These are phyloP conservation scores for Westerdykella sp. DNA, from an alignment of 2,329 filamentous ascomycete species.

Conservation along the genomic window DNA sequence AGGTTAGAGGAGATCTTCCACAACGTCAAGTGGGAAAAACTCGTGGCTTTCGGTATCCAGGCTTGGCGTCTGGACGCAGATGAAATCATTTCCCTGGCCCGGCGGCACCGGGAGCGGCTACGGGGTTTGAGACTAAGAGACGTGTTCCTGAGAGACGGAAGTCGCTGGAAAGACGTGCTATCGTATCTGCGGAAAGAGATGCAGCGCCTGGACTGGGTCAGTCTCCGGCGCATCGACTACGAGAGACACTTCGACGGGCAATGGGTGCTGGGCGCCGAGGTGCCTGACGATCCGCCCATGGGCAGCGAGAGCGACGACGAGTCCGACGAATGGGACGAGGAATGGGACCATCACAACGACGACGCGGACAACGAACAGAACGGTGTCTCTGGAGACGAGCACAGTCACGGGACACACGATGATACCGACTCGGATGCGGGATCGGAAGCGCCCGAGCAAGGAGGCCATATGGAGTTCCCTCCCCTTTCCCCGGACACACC, in stretches of 20 bases:
- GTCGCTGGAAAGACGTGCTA: conserved; percentile 57
- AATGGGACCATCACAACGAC: conserved; percentile 27
- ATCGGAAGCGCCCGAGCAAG: conserved; percentile 34
- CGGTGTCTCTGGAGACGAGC: conserved; percentile 26
- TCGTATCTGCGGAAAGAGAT: conserved; percentile 52
- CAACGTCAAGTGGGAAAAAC: conserved; percentile 53
- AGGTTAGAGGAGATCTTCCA: conserved; percentile 58
- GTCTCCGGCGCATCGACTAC: conserved; percentile 57
- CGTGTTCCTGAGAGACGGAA: conserved; percentile 55
- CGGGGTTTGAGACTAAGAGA: conserved; percentile 55
- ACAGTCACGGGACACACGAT: conserved; percentile 17
- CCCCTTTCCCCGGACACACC: conserved; percentile 42
- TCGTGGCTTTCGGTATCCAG: conserved; percentile 60
- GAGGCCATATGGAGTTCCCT: conserved; percentile 43
- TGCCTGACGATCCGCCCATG: conserved; percentile 42
- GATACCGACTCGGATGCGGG: conserved; percentile 28
- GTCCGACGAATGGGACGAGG: conserved; percentile 21
- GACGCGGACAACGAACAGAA: conserved; percentile 28
- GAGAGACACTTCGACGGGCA: conserved; percentile 48
- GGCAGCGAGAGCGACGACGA: conserved; percentile 42
- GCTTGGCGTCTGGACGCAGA: conserved; percentile 56
- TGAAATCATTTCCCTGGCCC: conserved; percentile 54
- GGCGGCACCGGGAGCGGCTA: conserved; percentile 51
- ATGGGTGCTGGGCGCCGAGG: conserved; percentile 42
- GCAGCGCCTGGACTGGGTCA: conserved; percentile 55